Conservation (phyloP, 768 basidiomycete genomes). For the Serendipita vermifera region DNA sequence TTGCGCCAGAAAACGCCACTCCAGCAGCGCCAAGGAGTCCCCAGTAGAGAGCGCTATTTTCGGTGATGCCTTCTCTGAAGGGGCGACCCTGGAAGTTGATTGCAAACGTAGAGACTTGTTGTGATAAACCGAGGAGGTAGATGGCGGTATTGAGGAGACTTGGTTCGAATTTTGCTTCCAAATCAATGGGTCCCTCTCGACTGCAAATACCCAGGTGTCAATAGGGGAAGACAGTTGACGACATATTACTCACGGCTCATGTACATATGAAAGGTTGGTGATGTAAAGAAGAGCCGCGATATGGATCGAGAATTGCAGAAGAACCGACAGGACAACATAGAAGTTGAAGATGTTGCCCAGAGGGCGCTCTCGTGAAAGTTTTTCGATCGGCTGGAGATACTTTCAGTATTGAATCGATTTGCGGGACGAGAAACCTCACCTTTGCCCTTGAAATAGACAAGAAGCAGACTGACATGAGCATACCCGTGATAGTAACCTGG, state of each 20-base stretch:
- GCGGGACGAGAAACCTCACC: slow-evolving; percentile 34
- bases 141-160: slow-evolving; percentile 92
- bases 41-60: slow-evolving; percentile 87
- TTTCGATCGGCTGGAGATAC: slow-evolving; percentile 75
- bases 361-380: slow-evolving; percentile 84
- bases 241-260: slow-evolving; percentile 49
- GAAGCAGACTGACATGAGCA: slow-evolving; percentile 98
- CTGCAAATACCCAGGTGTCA: slow-evolving; percentile 26
- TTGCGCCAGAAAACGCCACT: slow-evolving; percentile 88
- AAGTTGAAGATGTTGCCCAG: slow-evolving; percentile 93
- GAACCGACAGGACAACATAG: slow-evolving; percentile 84
- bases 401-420: slow-evolving; percentile 9
- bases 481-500: slow-evolving; percentile 91
- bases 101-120: slow-evolving; percentile 96
- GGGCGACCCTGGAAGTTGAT: slow-evolving; percentile 99
- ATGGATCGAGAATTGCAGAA: slow-evolving; percentile 89
- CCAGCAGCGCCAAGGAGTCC: slow-evolving; percentile 79
- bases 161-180: slow-evolving; percentile 95
- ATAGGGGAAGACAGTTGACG: background rate
- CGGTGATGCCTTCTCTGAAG: slow-evolving; percentile 94
- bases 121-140: slow-evolving; percentile 86
- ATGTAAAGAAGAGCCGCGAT: slow-evolving; percentile 86
- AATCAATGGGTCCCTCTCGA: slow-evolving; percentile 57
- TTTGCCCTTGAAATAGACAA: slow-evolving; percentile 94
- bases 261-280: slow-evolving; percentile 64